Conservation (phyloP, 2,329 filamentous ascomycete species). For the Dendryphion nanum region DNA sequence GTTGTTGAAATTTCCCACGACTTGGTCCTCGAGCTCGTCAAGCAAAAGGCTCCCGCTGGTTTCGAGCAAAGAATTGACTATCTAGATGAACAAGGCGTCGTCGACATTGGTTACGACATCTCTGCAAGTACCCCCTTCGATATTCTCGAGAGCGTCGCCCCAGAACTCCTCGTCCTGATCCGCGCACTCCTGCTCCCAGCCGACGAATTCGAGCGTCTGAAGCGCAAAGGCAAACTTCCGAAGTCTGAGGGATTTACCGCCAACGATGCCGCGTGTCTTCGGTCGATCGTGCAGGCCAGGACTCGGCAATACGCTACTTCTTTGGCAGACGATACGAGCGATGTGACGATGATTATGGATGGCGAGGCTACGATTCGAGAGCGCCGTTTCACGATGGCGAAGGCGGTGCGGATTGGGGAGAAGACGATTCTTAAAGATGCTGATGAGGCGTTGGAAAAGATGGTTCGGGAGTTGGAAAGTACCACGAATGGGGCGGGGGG, state of each 20-base stretch:
- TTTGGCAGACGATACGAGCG: slow-evolving; percentile 53
- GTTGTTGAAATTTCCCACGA: slow-evolving; percentile 74
- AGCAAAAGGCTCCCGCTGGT: slow-evolving; percentile 42
- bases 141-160: slow-evolving; percentile 36
- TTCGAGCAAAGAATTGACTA: slow-evolving; percentile 45
- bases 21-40: slow-evolving; percentile 51
- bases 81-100: slow-evolving; percentile 60
- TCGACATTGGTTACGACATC: slow-evolving; percentile 72
- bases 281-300: slow-evolving; percentile 39
- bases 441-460: slow-evolving; percentile 31
- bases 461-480: slow-evolving; percentile 30
- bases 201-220: slow-evolving; percentile 42
- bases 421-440: slow-evolving; percentile 64
- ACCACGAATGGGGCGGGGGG: not conserved
- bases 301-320: slow-evolving; percentile 53
- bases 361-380: slow-evolving; percentile 13
- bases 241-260: slow-evolving; percentile 42
- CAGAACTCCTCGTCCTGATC: slow-evolving; percentile 44
- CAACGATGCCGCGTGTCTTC: slow-evolving; percentile 41
- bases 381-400: slow-evolving; percentile 55
- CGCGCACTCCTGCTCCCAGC: slow-evolving; percentile 45
- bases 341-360: slow-evolving; percentile 37
- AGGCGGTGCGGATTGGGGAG: slow-evolving; percentile 68
- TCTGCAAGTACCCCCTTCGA: slow-evolving; percentile 31
- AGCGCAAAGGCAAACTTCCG: slow-evolving; percentile 43